phyloP scores from a whole-genome alignment of 208 protist species.

The Vickermania ingenoplastis region DNA sequence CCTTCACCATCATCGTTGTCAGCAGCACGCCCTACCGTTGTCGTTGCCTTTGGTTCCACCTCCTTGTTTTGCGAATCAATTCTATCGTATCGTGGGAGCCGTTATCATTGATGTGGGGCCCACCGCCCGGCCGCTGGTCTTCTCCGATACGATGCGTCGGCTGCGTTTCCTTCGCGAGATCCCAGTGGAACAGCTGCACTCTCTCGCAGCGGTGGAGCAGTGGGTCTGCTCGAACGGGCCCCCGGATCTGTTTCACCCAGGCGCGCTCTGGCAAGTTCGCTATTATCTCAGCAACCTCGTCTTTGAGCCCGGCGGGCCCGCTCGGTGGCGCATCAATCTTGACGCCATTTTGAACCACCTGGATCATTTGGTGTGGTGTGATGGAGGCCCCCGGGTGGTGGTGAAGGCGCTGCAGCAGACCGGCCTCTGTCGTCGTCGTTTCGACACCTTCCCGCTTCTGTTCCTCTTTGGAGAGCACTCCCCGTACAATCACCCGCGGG shows the following conservation, averaged over 20 bases:
- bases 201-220: slow-evolving; percentile 18
- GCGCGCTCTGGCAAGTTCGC: slow-evolving; percentile 25
- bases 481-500: slow-evolving; percentile 16
- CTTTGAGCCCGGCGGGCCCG: slow-evolving; percentile 5
- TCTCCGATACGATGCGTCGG: slow-evolving; percentile 23
- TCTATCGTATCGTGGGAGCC: slow-evolving; percentile 22
- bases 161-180: slow-evolving; percentile 22
- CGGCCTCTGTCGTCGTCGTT: no score
- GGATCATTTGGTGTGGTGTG: slow-evolving; percentile 17
- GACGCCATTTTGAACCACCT: slow-evolving; percentile 24
- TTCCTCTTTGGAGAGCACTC: slow-evolving; percentile 29
- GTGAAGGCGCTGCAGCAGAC: neutral
- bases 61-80: slow-evolving; percentile 14
- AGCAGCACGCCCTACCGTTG: neutral
- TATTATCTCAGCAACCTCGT: slow-evolving; percentile 35
- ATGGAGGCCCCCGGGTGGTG: slow-evolving; percentile 15
- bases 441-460: slow-evolving; percentile 12
- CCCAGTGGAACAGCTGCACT: slow-evolving; percentile 13
- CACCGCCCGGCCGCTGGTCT: slow-evolving; percentile 19
- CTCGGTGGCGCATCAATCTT: slow-evolving; percentile 25
- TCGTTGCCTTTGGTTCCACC: neutral
- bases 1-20: neutral
- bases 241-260: slow-evolving; percentile 19
- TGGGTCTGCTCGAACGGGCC: slow-evolving; percentile 31
- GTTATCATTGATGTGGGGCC: slow-evolving; percentile 38